Base-by-base conservation (phyloP, 257 asterid species). In the Nyctanthes arbortristis region DNA sequence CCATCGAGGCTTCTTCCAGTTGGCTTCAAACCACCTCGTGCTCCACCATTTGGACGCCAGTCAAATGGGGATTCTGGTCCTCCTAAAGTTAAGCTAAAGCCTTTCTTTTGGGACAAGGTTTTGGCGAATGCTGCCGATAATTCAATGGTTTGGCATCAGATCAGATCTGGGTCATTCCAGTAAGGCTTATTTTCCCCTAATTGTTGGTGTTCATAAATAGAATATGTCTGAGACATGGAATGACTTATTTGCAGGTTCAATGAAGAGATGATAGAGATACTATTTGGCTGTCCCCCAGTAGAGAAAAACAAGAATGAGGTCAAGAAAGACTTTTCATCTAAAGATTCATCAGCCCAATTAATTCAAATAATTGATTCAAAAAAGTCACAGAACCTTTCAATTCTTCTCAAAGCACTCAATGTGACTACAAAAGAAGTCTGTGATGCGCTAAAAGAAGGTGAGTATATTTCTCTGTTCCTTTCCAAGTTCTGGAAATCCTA, bases 101-200 rank as follows among this genome's bases (percentile, higher is more conserved):
- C 99, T 47, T 89, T 94, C 86, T 94, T 94, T 74, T 94, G 99
- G 99, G 99, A 94, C 78, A 94, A 94, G 80, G 98, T 94, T 35
- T 69, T 79, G 56, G 97, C 97, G 18, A 84, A 88, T 68, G 82
- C 96, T n/a, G 82, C 96, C 14, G 89, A 94, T 75, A 78, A 80
- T 67, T 79, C 97, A 12, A 94, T 91, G 99, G 97, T 91, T 75
- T 94, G 99, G 99, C 84, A 81, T 80, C 93, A 94, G 77, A 77
- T 94, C 71, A 89, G 77, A 77, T 80, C 83, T 24, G 99, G 99
- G 64, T 94, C 98, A 8, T 94, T 94, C 87, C 99, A 89, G 98
- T 94, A 80, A 84, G 97, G 68, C 66, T 37, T 4, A 66, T 33
- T 62, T 71, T 47, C 62, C 29, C 57, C 54, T 31, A 2, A 9